Evolutionary conservation across 352 stramenopile species (phyloP).

Genomic region (Synura sp.): DNA sequence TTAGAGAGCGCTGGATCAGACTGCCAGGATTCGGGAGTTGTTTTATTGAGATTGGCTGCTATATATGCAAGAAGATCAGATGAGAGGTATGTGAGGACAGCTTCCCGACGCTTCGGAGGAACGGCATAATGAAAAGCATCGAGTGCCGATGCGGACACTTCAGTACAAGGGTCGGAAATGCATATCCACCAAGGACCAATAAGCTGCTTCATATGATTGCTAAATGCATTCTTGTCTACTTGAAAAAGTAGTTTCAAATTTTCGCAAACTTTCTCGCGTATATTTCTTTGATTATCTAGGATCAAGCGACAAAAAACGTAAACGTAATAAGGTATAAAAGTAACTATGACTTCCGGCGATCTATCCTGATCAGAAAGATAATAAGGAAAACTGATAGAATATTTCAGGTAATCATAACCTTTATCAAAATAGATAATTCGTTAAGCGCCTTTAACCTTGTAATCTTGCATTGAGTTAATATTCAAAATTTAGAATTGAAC

Average conservation of each 20-base stretch:
- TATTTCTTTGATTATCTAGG: not conserved
- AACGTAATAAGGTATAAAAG: not conserved
- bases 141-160: not conserved
- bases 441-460: slow-evolving; percentile 3
- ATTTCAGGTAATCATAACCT: not conserved
- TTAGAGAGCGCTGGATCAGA: not conserved
- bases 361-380: not conserved
- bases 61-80: not conserved
- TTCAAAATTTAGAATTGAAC: too few species aligned
- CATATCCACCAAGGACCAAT: not conserved
- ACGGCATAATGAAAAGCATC: not conserved
- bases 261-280: not conserved
- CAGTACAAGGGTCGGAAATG: not conserved
- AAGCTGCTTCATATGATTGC: not conserved
- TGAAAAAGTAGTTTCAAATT: not conserved
- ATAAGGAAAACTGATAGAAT: not conserved
- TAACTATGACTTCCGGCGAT: not conserved
- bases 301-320: not conserved
- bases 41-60: not conserved
- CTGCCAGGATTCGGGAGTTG: not conserved
- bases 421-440: not conserved
- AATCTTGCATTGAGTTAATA: too few species aligned
- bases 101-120: not conserved
- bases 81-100: not conserved
- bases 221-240: not conserved